Percentiles rank a stretch among this genome's conserved stretches.
These are phyloP conservation scores for Chaetoceros muelleri DNA, from an alignment of 108 stramenopile genomes.

Conservation along the genomic window DNA sequence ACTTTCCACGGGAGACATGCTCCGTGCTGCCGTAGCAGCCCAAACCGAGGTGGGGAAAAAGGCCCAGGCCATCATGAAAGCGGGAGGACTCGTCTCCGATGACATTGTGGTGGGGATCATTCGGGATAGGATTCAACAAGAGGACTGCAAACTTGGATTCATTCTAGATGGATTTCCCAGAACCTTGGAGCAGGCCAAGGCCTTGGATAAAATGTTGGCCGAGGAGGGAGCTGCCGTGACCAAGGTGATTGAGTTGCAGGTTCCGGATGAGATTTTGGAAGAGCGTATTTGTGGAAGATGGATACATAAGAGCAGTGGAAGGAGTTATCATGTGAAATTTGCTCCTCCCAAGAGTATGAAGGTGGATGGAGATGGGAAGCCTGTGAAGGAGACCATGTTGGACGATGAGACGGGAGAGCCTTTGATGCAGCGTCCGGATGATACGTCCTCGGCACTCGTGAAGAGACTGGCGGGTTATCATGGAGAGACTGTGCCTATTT, in stretches of 20 bases:
- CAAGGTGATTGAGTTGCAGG: constrained; percentile 88
- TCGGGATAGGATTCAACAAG: constrained; percentile 83
- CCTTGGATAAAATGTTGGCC: constrained; percentile 89
- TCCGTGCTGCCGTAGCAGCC: constrained; percentile 94
- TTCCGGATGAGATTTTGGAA: constrained; percentile 91
- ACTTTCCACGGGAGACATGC: constrained; percentile 97
- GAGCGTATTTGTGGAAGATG: constrained; percentile 96
- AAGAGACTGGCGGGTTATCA: constrained; percentile 92
- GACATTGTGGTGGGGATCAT: constrained; percentile 96
- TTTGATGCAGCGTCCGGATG: constrained; percentile 94
- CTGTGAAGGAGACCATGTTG: constrained; percentile 64
- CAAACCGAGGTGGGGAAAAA: constrained; percentile 92
- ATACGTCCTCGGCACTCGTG: constrained; percentile 82
- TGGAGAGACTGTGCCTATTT: constrained; percentile 91
- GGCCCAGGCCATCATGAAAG: constrained; percentile 97
- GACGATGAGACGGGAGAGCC: constrained; percentile 93
- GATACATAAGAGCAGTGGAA: constrained; percentile 89
- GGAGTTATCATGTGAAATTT: constrained; percentile 95
- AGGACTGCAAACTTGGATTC: constrained; percentile 92
- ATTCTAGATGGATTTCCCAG: constrained; percentile 94
- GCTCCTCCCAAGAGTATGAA: constrained; percentile 88
- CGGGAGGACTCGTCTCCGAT: constrained; percentile 90
- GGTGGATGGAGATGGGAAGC: constrained; percentile 36
- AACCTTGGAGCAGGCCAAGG: constrained; percentile 88
- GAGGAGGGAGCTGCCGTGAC: constrained; percentile 82